A percentile compares a stretch with the other conserved stretches of the same genome.
phyloP scores from a whole-genome alignment of 2,329 filamentous ascomycete species.

The Hansfordia pulvinata region DNA sequence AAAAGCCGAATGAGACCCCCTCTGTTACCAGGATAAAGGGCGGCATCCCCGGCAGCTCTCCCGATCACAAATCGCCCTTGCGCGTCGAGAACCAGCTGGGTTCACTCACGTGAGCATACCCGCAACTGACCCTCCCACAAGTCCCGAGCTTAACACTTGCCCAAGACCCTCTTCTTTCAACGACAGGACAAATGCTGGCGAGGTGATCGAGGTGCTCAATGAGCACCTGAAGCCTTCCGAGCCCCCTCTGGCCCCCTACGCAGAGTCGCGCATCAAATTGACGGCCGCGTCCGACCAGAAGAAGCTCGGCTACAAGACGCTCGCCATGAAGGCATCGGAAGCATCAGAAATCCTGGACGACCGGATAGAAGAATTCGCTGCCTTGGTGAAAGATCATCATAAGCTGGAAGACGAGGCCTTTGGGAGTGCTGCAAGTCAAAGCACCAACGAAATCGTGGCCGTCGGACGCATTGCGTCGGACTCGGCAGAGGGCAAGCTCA shows the following conservation, averaged over 20 bases:
- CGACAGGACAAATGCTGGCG: conserved; percentile 65
- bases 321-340: conserved; percentile 90
- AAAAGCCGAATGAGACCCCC: conserved; percentile 27
- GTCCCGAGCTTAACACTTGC: background rate
- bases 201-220: conserved; percentile 75
- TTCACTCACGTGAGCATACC: no score
- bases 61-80: conserved; percentile 26
- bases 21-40: conserved; percentile 30
- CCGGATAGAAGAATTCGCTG: conserved; percentile 78
- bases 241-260: conserved; percentile 55
- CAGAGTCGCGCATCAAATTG: conserved; percentile 69
- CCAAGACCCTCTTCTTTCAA: conserved; percentile 51
- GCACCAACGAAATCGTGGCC: conserved; percentile 75
- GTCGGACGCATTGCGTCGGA: conserved; percentile 89
- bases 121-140: background rate
- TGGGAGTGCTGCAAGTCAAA: conserved; percentile 74
- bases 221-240: conserved; percentile 54
- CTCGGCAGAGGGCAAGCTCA: conserved; percentile 72
- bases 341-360: conserved; percentile 90
- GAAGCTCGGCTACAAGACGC: conserved; percentile 81
- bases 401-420: conserved; percentile 67
- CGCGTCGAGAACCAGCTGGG: conserved; percentile 24
- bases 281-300: conserved; percentile 79
- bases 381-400: conserved; percentile 61
- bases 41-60: conserved; percentile 28